Evolutionary conservation across 495 filamentous ascomycete genomes (phyloP).

Genomic region (Penicillium goetzii): DNA sequence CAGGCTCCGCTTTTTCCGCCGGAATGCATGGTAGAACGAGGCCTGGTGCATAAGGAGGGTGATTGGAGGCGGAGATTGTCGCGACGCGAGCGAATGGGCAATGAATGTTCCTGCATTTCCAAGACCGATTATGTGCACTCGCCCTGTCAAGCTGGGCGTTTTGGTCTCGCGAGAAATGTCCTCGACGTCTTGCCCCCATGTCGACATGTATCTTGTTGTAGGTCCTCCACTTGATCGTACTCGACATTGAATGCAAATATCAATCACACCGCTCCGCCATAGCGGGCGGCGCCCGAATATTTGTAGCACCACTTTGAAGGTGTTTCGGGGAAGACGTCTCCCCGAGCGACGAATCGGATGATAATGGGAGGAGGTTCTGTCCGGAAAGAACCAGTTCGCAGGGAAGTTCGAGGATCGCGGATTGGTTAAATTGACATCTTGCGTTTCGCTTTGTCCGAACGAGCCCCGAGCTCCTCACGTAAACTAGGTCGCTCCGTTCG

Average conservation of each 20-base stretch:
- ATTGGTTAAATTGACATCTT: conserved; percentile 1
- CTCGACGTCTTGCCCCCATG: conserved; percentile 40
- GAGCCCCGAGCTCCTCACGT: neutral
- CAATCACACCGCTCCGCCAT: conserved; percentile 38
- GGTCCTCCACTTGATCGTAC: neutral
- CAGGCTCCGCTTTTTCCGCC: conserved; percentile 35
- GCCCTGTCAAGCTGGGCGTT: conserved; percentile 39
- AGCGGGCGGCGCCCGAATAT: conserved; percentile 43
- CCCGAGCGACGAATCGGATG: conserved; percentile 8
- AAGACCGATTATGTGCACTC: conserved; percentile 63
- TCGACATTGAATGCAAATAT: conserved; percentile 23
- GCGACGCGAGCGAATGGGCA: conserved; percentile 59
- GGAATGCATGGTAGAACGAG: conserved; percentile 33
- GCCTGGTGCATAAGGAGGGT: conserved; percentile 57
- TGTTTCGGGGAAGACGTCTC: conserved; percentile 19
- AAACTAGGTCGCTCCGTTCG: neutral
- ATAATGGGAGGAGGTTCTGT: neutral
- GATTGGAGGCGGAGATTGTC: conserved; percentile 61
- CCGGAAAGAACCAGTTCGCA: neutral
- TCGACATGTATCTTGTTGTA: conserved; percentile 29
- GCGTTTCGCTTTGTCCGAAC: neutral
- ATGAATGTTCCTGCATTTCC: conserved; percentile 64
- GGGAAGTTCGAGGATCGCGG: neutral
- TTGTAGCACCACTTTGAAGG: conserved; percentile 41
- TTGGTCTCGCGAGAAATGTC: conserved; percentile 29